phyloP scores from a whole-genome alignment of 495 filamentous ascomycete species.

The Penicillium taxi region DNA sequence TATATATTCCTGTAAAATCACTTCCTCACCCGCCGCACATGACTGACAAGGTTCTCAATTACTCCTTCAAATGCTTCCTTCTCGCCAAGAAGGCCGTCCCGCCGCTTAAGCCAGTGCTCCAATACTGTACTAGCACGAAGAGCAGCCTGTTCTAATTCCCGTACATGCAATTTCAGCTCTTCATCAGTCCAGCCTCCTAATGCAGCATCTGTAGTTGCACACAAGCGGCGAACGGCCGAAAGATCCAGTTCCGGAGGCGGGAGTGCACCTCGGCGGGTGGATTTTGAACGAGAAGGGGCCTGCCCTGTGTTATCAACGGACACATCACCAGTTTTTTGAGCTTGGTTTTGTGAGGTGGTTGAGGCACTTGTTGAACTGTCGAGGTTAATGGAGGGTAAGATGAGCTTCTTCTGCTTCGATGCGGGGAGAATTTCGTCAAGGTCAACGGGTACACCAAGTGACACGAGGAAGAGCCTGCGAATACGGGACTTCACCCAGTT shows the following conservation, averaged over 20 bases:
- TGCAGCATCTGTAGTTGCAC: conserved; percentile 75
- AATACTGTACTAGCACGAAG: conserved; percentile 65
- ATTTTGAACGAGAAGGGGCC: conserved; percentile 33
- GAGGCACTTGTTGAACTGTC: conserved; percentile 24
- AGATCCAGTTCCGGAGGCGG: conserved; percentile 72
- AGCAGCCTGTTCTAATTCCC: conserved; percentile 58
- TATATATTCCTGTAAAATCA: no score
- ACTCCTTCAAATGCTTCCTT: conserved; percentile 96
- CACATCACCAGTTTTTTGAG: conserved; percentile 42
- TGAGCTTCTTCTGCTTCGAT: conserved; percentile 94
- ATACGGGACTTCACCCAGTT: conserved; percentile 98
- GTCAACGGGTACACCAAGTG: conserved; percentile 90
- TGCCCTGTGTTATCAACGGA: conserved; percentile 40
- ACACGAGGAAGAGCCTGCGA: conserved; percentile 90
- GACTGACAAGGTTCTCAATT: conserved; percentile 95
- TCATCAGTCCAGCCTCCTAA: conserved; percentile 63
- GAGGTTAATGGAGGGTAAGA: conserved; percentile 76
- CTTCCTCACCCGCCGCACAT: conserved; percentile 82
- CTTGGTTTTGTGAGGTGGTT: conserved; percentile 34
- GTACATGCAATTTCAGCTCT: conserved; percentile 70
- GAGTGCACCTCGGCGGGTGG: conserved; percentile 45
- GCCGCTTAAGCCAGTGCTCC: conserved; percentile 80
- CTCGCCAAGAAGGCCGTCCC: conserved; percentile 77
- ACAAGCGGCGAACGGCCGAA: conserved; percentile 66
- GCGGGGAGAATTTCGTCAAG: conserved; percentile 94